Base-by-base conservation (phyloP, 2,329 filamentous ascomycete species). In the Purpureocillium takamizusanense region DNA sequence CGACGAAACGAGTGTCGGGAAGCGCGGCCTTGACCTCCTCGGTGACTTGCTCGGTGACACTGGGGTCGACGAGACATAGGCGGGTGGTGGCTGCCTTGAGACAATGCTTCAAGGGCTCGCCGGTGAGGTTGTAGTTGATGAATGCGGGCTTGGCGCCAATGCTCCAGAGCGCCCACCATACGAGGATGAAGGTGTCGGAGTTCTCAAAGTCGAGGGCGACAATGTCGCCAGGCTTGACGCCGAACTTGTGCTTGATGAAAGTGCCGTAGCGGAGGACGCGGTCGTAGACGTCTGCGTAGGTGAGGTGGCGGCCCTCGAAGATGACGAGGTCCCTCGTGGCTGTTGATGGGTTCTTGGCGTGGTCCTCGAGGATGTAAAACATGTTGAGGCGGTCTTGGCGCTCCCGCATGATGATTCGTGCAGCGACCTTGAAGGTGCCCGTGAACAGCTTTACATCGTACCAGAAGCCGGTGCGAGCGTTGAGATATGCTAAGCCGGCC, bases 181-280 rank as follows among this genome's bases (percentile, higher is more conserved):
- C 45, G 54, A 89, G 85, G 21, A 90, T 52, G 51, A 87, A 90
- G 3, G 73, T 71, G n/a, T 86, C 78, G 31, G 78, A 85, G 55
- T 94, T 95, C 60, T 83, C 81, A 48, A 86, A 84, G 57, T 92
- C 74, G 49, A 94, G 70, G 8, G 85, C 86, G 14, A 94, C 82
- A 27, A 94, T 77, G 37, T 94, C 85, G 33, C 75, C 76, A 18
- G 78, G 74, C 48, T 79, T 71, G 34, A 94, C 67, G 23, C 69
- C 69, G 37, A 81, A 71, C 9, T 63, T 70, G 2, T 72, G 70
- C 56, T 79, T 80, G 38, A 94, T 63, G 83, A 84, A 94, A 38
- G 74, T 68, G 21, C 84, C 86, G 52, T 89, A 86, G 42, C 78
- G 78, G 31, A 94, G 65, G 2, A 75, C 74, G 8, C 63, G 72